A percentile compares a stretch with the other conserved stretches of the same genome.
Conservation (phyloP, 2,329 filamentous ascomycete species). For the Fusarium ambrosium region DNA sequence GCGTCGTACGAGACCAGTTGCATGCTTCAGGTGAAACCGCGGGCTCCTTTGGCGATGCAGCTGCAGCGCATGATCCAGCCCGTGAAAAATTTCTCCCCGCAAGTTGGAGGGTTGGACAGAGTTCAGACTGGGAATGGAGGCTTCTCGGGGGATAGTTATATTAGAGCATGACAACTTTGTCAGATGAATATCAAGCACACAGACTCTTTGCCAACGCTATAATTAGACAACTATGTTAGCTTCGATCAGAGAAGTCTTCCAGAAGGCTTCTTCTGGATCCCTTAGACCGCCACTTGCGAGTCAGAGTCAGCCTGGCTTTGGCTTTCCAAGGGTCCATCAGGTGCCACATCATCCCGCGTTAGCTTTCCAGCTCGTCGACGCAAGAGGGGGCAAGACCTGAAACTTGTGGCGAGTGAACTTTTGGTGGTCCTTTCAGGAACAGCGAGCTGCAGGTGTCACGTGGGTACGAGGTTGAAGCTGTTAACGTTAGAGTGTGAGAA, state of each 20-base stretch:
- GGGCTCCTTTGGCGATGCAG: slow-evolving; percentile 22
- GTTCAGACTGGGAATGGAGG: neutral
- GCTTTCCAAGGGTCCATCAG: slow-evolving; percentile 11
- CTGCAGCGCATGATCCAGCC: slow-evolving; percentile 13
- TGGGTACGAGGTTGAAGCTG: neutral
- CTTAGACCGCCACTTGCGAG: slow-evolving; percentile 27
- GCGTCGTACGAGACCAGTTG: slow-evolving; percentile 25
- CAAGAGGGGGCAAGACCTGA: neutral
- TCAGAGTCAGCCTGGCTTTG: slow-evolving; percentile 24
- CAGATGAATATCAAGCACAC: neutral
- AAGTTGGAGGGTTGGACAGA: neutral
- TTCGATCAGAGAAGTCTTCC: slow-evolving; percentile 17
- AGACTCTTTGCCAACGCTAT: neutral
- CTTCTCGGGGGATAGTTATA: neutral
- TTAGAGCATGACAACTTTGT: slow-evolving; percentile 5
- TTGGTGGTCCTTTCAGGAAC: neutral
- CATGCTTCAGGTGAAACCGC: slow-evolving; percentile 39
- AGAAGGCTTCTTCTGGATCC: slow-evolving; percentile 20
- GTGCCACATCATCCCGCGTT: slow-evolving; percentile 27
- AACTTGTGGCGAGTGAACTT: slow-evolving; percentile 1
- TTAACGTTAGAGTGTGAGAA: neutral
- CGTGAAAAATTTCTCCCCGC: neutral
- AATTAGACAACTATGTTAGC: neutral
- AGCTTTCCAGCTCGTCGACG: slow-evolving; percentile 9
- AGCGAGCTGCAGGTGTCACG: slow-evolving; percentile 1